Evolutionary conservation across 176 grass and related monocot species (phyloP).

Genomic region (Avena eriantha): DNA sequence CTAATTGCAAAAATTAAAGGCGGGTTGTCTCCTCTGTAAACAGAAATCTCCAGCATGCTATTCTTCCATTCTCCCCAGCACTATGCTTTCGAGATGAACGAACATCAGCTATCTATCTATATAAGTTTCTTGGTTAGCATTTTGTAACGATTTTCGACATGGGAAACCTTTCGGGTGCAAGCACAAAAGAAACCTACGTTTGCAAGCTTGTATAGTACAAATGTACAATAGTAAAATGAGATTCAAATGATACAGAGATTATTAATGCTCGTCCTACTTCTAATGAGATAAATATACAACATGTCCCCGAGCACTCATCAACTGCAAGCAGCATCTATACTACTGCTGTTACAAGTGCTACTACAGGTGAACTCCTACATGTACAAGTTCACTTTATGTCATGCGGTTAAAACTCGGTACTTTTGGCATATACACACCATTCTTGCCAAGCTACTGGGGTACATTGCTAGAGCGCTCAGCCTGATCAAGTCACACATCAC

Average conservation of each 20-base stretch:
- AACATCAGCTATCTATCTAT: neutral
- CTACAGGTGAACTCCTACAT: slow-evolving; percentile 14
- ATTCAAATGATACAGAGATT: neutral
- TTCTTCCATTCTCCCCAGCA: neutral
- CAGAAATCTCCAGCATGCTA: neutral
- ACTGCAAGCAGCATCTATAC: neutral
- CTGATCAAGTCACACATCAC: neutral
- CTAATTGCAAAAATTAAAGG: neutral
- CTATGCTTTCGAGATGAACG: neutral
- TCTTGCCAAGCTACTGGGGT: neutral
- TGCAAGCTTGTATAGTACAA: neutral
- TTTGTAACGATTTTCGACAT: slow-evolving; percentile 25
- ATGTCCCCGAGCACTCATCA: slow-evolving; percentile 1
- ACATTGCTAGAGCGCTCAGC: neutral
- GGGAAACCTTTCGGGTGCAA: neutral
- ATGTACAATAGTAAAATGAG: neutral
- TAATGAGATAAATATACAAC: neutral
- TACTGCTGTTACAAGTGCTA: neutral
- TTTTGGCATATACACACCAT: slow-evolving; percentile 23
- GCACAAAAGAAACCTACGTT: neutral
- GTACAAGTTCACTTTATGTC: slow-evolving; percentile 8
- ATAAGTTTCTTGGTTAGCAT: slow-evolving; percentile 46
- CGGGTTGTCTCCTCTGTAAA: neutral
- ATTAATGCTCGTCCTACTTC: neutral
- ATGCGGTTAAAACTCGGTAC: neutral